Evolutionary conservation across 1,284 basidiomycete species (phyloP), one percentile per base, ranked within the genome.

Genomic region (Cryptococcus floricola): DNA sequence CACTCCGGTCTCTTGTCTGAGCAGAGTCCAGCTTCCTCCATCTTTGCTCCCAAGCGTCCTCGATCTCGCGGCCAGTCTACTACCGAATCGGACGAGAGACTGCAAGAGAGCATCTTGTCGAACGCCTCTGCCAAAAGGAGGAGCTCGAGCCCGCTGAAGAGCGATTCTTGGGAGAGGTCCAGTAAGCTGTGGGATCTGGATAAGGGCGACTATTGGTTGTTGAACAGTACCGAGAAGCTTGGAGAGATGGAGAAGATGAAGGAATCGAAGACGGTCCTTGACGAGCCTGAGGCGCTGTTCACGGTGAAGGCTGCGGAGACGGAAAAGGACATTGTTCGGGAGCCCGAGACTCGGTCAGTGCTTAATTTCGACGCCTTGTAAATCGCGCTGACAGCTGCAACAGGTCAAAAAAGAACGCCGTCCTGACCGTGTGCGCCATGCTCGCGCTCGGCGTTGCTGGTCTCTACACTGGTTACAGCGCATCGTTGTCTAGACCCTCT

Each of bases 101-200:
- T 13, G 14, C 39, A 10, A 27, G 25, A 28, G n/a, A 41, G 27
- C 52, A 37, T 4, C 23, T 39, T 3, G 27, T 53, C 8, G 48
- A 42, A 50, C 31, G n/a, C 27, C 31, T 14, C 44, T 39, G 18
- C 49, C 52, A 12, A 42, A 42, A 39, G 50, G 25, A 13, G 57
- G 28, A 50, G 50, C 18, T 55, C 53, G 2, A 59, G 57, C 27
- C 57, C 58, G 27, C 48, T 50, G 5, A 41, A 53, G 2, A 43
- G 55, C 10, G 56, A 54, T 12, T 52, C 56, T 16, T 55, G 59
- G 59, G 39, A 57, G 5, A 49, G 45, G 19, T 55, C 59, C 19
- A 50, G 53, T 39, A 60, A 47, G 43, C 42, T 60, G 2, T 60
- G 59, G 59, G 41, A 41, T 8, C 48, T 39, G 18, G 52, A 41